These are phyloP conservation scores for Mycena crocata DNA, from an alignment of 768 basidiomycete species.

Conservation along the genomic window DNA sequence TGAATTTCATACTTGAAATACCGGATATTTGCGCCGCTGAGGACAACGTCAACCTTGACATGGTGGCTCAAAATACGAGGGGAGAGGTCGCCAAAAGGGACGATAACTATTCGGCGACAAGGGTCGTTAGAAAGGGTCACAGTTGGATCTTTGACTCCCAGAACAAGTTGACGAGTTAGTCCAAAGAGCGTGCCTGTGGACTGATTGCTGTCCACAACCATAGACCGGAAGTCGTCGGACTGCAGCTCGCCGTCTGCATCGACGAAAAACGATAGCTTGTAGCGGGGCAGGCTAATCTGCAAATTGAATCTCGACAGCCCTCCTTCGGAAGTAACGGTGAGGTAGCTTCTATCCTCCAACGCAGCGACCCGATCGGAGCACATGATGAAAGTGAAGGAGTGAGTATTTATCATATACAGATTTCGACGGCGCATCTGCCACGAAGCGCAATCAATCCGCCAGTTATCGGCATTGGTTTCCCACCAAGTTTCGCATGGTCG, in stretches of 20 bases:
- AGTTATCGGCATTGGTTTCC: conserved; percentile 41
- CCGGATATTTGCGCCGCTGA: conserved; percentile 6
- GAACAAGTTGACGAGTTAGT: conserved; percentile 53
- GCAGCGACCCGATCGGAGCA: conserved; percentile 32
- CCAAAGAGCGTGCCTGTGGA: conserved; percentile 59
- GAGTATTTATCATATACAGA: conserved; percentile 40
- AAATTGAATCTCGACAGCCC: neutral
- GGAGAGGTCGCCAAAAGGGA: conserved; percentile 51
- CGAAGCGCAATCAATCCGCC: conserved; percentile 41
- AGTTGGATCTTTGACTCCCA: conserved; percentile 39
- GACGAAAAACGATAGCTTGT: conserved; percentile 54
- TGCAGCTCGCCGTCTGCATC: conserved; percentile 48
- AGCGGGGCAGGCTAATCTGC: conserved; percentile 52
- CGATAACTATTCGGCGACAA: conserved; percentile 44
- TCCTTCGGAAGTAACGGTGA: conserved; percentile 35
- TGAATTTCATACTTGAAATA: conserved; percentile 49
- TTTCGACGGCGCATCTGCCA: conserved; percentile 28
- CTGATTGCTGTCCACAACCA: conserved; percentile 56
- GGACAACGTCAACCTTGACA: conserved; percentile 38
- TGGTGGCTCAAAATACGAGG: conserved; percentile 34
- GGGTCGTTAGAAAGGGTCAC: conserved; percentile 34
- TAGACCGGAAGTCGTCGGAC: conserved; percentile 52
- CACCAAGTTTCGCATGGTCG: conserved; percentile 44
- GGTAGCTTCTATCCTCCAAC: conserved; percentile 33
- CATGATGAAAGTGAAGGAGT: conserved; percentile 38